Evolutionary conservation across 2,329 filamentous ascomycete species (phyloP).

Genomic region (Byssochlamys sp.): DNA sequence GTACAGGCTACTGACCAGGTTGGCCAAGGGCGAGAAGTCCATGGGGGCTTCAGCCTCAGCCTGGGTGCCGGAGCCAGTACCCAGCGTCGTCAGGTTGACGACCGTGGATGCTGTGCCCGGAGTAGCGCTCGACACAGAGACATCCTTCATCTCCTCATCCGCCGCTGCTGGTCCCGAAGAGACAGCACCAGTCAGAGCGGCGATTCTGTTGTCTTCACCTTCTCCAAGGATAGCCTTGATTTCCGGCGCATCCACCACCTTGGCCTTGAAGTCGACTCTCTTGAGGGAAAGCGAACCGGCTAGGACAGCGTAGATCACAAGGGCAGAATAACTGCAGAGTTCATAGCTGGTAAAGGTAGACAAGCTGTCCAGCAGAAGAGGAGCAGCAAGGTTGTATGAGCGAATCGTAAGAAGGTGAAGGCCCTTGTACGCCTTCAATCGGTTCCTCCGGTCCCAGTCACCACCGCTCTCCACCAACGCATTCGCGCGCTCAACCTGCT

Average conservation of each 20-base stretch:
- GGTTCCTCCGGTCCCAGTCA: conserved; percentile 96
- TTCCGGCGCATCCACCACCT: conserved; percentile 95
- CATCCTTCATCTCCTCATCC: conserved; percentile 66
- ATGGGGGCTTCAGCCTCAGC: conserved; percentile 70
- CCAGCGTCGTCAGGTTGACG: conserved; percentile 81
- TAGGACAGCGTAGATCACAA: conserved; percentile 91
- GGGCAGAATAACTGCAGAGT: conserved; percentile 87
- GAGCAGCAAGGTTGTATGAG: conserved; percentile 79
- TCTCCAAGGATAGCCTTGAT: conserved; percentile 94
- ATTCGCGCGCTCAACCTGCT: conserved; percentile 82
- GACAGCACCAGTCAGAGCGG: conserved; percentile 68
- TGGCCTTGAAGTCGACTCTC: conserved; percentile 96
- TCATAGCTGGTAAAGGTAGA: conserved; percentile 98
- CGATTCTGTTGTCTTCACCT: conserved; percentile 67
- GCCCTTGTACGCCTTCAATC: conserved; percentile 96
- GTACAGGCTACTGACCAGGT: conserved; percentile 84
- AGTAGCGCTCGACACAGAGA: conserved; percentile 43
- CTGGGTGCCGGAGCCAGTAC: conserved; percentile 53
- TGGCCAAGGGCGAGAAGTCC: conserved; percentile 80
- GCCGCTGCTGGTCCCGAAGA: conserved; percentile 69
- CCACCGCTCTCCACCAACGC: conserved; percentile 86
- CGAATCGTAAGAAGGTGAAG: conserved; percentile 85
- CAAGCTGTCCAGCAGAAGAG: conserved; percentile 87
- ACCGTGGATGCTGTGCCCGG: conserved; percentile 52
- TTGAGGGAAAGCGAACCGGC: conserved; percentile 90